Conservation (phyloP, 108 stramenopile genomes). For the Bacterosira constricta region DNA sequence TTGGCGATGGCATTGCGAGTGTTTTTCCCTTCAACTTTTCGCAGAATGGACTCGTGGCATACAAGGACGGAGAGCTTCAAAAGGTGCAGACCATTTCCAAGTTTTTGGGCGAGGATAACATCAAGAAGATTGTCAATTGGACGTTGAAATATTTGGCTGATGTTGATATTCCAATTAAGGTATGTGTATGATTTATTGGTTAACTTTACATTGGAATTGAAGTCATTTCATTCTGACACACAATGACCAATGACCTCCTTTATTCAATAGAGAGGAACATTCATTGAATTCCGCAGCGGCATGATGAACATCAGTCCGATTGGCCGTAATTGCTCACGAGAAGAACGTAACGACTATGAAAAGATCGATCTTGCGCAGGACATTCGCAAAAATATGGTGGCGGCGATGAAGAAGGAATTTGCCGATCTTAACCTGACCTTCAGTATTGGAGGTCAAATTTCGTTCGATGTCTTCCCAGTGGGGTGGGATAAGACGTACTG, state of each 20-base stretch:
- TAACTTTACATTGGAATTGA: no score
- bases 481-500: constrained; percentile 99
- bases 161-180: constrained; percentile 95
- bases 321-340: constrained; percentile 96
- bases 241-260: not conserved
- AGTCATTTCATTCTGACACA: not conserved
- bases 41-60: constrained; percentile 99
- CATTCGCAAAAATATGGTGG: constrained; percentile 92
- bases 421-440: constrained; percentile 90
- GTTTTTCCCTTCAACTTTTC: constrained; percentile 97
- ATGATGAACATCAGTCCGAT: constrained; percentile 99
- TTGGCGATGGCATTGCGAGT: constrained; percentile 86
- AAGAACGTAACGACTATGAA: constrained; percentile 99
- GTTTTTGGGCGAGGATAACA: constrained; percentile 96
- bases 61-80: constrained; percentile 85
- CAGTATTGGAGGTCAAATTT: constrained; percentile 98
- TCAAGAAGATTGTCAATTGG: constrained; percentile 97
- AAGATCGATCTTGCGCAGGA: constrained; percentile 86
- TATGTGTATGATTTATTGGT: constrained; percentile 27
- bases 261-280: constrained; percentile 91
- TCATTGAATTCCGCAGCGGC: constrained; percentile 98
- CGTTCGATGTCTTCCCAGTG: constrained; percentile 97
- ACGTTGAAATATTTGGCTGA: constrained; percentile 88
- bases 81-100: constrained; percentile 90
- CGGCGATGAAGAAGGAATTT: constrained; percentile 93